Evolutionary conservation across 2,329 filamentous ascomycete genomes (phyloP), one percentile per base, ranked within the genome.

Genomic region (Pseudogymnoascus sp.): DNA sequence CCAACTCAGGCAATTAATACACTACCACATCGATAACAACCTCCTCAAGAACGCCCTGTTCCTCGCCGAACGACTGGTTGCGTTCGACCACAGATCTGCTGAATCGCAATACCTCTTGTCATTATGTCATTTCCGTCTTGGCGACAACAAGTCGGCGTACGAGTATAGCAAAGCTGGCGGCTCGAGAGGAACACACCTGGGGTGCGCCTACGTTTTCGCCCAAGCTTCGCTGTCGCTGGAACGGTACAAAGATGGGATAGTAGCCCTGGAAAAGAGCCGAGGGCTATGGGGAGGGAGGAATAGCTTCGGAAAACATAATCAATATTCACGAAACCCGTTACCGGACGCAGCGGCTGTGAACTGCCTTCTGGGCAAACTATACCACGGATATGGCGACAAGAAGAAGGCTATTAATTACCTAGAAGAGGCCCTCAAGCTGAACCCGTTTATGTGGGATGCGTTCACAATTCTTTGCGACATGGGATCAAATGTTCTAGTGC

Each of bases 401-500:
- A 89, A 89, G 70, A 92, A 90, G 74, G 92, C 94, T 6, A 86
- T 93, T 14, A 84, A 89, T 67, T 91, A 85, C 73, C 97, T 94
- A 72, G 91, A 96, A 68, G 91, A 95, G 64, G 86, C 92, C 5
- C 78, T 99, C 69, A 95, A 92, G 75, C 75, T 87, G 62, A 99
- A 97, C 71, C 92, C 94, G 1, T 93, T 97, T 75, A 94, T 96
- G 84, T 99, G 94, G 94, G 94, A 99, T 78, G 92, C 93, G 0
- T 97, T 97, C 70, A 86, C 88, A 21, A 88, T 85, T 14, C 81
- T 99, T 6, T 96, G 92, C 72, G 92, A 97, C 71, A 90, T 84
- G 86, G 90, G 91, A 3, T 88, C 91, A 49, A 87, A 86, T 67
- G 82, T 97, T 62, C 86, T 90, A 62, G 86, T 94, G 8, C 83